Percentiles rank a stretch among this genome's conserved stretches.
Evolutionary conservation across 305 asterid species (phyloP).

Genomic region (Fraxinus nigra): DNA sequence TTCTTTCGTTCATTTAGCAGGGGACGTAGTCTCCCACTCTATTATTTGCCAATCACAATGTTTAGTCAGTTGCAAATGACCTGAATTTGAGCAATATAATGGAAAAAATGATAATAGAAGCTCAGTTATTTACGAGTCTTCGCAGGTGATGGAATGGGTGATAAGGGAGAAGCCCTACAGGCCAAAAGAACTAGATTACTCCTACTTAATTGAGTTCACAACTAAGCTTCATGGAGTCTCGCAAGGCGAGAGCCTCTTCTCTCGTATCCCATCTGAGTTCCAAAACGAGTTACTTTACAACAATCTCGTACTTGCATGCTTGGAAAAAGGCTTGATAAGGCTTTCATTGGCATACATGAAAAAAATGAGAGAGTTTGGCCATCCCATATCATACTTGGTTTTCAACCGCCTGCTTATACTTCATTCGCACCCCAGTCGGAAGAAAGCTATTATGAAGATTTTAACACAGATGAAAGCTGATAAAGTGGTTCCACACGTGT

Average conservation of each 20-base stretch:
- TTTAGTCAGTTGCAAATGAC: constrained; percentile 6
- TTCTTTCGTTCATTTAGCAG: background rate
- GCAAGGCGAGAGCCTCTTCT: constrained; percentile 67
- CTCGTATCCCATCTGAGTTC: constrained; percentile 71
- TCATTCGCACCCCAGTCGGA: constrained; percentile 68
- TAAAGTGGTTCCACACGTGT: constrained; percentile 70
- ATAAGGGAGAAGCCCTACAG: constrained; percentile 87
- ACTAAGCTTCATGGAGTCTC: constrained; percentile 77
- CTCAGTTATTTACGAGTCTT: background rate
- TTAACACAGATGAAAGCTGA: constrained; percentile 82
- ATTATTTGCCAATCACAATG: background rate
- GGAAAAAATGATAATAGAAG: background rate
- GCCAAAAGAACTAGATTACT: constrained; percentile 77
- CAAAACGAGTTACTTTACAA: constrained; percentile 68
- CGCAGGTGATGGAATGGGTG: constrained; percentile 96
- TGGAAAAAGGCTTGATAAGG: constrained; percentile 67
- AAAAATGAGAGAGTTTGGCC: constrained; percentile 84
- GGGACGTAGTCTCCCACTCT: background rate
- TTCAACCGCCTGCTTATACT: constrained; percentile 85
- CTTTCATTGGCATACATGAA: constrained; percentile 75
- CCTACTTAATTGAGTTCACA: constrained; percentile 79
- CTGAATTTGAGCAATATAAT: background rate
- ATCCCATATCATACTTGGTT: constrained; percentile 68
- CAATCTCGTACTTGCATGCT: constrained; percentile 87
- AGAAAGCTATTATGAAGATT: constrained; percentile 61